A percentile compares a stretch with the other conserved stretches of the same genome.
phyloP scores from a whole-genome alignment of 2,329 filamentous ascomycete genomes.

The Fusarium sp. region DNA sequence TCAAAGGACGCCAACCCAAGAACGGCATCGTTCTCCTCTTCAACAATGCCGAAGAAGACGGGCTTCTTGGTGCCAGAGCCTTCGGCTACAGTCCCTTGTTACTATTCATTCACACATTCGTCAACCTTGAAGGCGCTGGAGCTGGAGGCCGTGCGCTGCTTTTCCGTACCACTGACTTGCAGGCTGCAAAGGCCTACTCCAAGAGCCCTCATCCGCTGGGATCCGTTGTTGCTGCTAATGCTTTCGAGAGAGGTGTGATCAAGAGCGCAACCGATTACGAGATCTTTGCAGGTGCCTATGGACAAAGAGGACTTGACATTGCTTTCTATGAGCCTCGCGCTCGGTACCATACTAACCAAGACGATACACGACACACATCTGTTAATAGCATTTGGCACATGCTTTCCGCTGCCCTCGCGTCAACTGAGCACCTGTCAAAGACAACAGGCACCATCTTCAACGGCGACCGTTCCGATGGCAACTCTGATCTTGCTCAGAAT shows the following conservation, averaged over 20 bases:
- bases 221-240: conserved; percentile 82
- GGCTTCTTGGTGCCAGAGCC: conserved; percentile 83
- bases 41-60: conserved; percentile 97
- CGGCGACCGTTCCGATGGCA: conserved; percentile 63
- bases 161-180: conserved; percentile 87
- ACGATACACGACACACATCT: conserved; percentile 84
- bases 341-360: conserved; percentile 90
- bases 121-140: conserved; percentile 95
- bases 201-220: conserved; percentile 81
- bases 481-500: conserved; percentile 70
- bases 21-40: conserved; percentile 85
- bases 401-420: conserved; percentile 83
- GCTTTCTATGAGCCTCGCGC: conserved; percentile 89
- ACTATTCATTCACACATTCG: conserved; percentile 83
- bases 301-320: conserved; percentile 88
- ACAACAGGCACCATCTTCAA: conserved; percentile 74
- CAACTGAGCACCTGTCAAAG: conserved; percentile 75
- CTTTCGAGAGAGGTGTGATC: conserved; percentile 81
- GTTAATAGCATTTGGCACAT: conserved; percentile 85
- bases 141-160: conserved; percentile 88
- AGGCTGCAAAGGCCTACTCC: conserved; percentile 83
- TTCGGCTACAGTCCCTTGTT: conserved; percentile 86
- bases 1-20: conserved; percentile 74
- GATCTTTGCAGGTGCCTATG: conserved; percentile 79
- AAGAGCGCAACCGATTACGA: conserved; percentile 90